Base-by-base conservation (phyloP, 148 eudicot species). In the Arbutus unedo region DNA sequence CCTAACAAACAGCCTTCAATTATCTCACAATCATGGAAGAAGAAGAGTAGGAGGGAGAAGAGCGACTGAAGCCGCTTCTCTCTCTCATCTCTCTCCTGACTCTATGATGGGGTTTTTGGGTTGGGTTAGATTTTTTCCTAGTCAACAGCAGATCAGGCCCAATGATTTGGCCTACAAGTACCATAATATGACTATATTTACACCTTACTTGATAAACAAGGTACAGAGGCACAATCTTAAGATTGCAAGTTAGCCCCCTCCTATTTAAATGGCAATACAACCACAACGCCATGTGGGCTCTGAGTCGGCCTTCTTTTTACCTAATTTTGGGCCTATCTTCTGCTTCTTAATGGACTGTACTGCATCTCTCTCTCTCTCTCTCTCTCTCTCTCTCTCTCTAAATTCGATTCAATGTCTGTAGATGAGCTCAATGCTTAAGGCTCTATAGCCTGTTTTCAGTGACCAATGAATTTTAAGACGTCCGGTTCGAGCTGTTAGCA, bases 111-210 rank as follows among this genome's bases (percentile, higher is more conserved):
- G n/a, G 11, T 48, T 74, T 47, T 48, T 31, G 19, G 19, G 55
- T 47, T 43, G 0, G 10, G 44, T 44, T 43, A 2, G 10, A 19
- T 44, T 47, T 14, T 74, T 72, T 8, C 76, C 18, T 3, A 45
- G 11, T 4, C 15, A 48, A 8, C 77, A 47, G 25, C 48, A 48
- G 77, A 74, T 74, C 31, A 74, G 54, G 55, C 55, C 55, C 41
- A 48, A 74, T 74, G 21, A 74, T 48, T 74, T 47, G 55, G 54
- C 8, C 77, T 74, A n/a, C 77, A 41, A 70, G 48, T 44, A 43
- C 3, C 16, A 4, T 23, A 31, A 11, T 31, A 0, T 31, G 38
- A 31, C 38, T 31, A 31, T 31, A 31, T 31, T 9, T 66, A 66
- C 71, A 66, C 38, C 18, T 67, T 67, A 4, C 41, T 2, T 38